A percentile compares a stretch with the other conserved stretches of the same genome.
These are phyloP conservation scores for Sporothrix euskadiensis DNA, from an alignment of 2,329 filamentous ascomycete species.

Conservation along the genomic window DNA sequence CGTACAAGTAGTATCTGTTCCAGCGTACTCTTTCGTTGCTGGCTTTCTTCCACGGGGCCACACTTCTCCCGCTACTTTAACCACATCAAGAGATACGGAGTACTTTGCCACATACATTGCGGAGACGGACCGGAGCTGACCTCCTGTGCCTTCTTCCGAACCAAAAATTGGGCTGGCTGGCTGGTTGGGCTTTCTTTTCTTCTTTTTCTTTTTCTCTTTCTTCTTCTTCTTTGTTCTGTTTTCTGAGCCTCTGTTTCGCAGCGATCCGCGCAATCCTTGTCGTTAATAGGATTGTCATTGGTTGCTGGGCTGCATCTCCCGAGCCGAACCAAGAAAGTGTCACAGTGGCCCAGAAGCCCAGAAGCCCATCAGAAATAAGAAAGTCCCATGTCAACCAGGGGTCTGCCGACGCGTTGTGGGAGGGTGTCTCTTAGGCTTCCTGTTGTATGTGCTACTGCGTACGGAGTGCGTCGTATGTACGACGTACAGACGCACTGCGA, in stretches of 20 bases:
- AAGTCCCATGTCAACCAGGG: neutral
- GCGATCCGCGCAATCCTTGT: neutral
- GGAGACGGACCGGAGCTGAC: neutral
- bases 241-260: slow-evolving; percentile 10
- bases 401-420: neutral
- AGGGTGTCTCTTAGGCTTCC: neutral
- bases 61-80: neutral
- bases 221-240: neutral
- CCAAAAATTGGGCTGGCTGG: neutral
- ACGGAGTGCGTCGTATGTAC: too few relatives aligned
- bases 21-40: neutral
- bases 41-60: neutral
- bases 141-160: neutral
- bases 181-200: neutral
- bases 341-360: neutral
- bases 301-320: neutral
- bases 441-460: too few relatives aligned
- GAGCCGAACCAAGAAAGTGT: neutral
- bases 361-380: neutral
- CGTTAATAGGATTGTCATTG: neutral
- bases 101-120: neutral
- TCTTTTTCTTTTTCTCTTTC: neutral
- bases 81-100: neutral
- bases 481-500: too few relatives aligned
- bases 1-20: neutral